Percentiles rank a stretch among this genome's conserved stretches.
phyloP scores from a whole-genome alignment of 2,329 filamentous ascomycete genomes.

The Penicillium sp. region DNA sequence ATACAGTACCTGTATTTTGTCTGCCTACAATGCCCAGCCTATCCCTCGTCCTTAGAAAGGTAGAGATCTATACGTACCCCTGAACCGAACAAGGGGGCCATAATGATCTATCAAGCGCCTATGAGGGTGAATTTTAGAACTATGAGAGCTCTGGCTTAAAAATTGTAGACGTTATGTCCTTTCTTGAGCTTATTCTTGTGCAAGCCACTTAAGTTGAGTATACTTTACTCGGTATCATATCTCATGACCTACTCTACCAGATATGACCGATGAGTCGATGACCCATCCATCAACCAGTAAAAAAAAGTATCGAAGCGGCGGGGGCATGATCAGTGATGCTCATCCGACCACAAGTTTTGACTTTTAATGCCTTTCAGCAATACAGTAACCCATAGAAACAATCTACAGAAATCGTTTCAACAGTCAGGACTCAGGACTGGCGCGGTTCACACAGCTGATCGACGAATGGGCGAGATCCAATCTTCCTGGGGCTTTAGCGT shows the following conservation, averaged over 20 bases:
- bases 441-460: constrained; percentile 11
- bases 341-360: background rate
- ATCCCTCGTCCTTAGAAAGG: background rate
- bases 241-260: background rate
- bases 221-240: background rate
- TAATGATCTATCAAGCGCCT: background rate
- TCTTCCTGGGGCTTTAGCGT: constrained; percentile 12
- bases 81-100: constrained; percentile 13
- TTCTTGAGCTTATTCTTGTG: background rate
- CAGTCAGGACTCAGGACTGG: too few relatives aligned
- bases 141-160: too few relatives aligned
- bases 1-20: constrained; percentile 7
- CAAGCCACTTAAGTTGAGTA: background rate
- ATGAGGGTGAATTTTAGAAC: too few relatives aligned
- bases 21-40: constrained; percentile 13
- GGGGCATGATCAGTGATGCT: constrained; percentile 3
- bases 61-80: background rate
- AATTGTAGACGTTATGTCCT: background rate
- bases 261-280: background rate
- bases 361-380: too few relatives aligned
- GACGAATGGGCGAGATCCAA: constrained; percentile 15
- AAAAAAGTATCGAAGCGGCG: background rate
- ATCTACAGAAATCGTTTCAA: background rate
- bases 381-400: too few relatives aligned
- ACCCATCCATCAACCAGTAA: background rate